Evolutionary conservation across 208 protist species (phyloP), one percentile per base, ranked within the genome.

Genomic region (Trichomonas gallinae): DNA sequence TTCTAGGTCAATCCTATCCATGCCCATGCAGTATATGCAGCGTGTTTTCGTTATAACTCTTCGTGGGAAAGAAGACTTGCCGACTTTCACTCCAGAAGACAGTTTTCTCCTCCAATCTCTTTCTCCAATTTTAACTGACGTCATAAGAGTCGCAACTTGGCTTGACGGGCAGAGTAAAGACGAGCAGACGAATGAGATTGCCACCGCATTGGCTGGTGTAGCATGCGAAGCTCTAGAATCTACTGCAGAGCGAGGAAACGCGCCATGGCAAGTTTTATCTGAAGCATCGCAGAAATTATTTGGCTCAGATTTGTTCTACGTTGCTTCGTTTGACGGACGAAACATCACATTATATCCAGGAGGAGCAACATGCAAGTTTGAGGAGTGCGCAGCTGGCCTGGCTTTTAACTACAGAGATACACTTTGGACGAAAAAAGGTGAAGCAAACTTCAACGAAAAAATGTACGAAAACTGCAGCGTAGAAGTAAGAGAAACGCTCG

Each of bases 371-470:
- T 93, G 87, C n/a, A 93, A 93, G n/a, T 93, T 93, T 44, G 87
- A 93, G 38, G 44, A 93, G 10, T 93, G 87, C 31, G 44, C 87
- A 38, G 40, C 87, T 34, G 87, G 87, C 0, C 15, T 42, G 15
- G 87, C 87, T 10, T 93, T 48, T 15, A 93, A 93, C 31, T 93
- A 51, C 31, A 93, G 87, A 93, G 87, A 93, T n/a, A n/a, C 87
- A 51, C 2, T 93, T 17, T 38, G 40, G 17, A 44, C 40, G 21
- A 58, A n/a, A 93, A 34, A 51, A 48, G 44, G 17, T 38, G 44
- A 93, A 38, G 6, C 21, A 1, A 93, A 58, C 8, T 93, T 93
- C 38, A 93, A 93, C 38, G 26, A 58, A 51, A 38, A 34, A 34
- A 13, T 93, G 23, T 93, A 93, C 26, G 44, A 93, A 93, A 40